phyloP scores from a whole-genome alignment of 2,329 filamentous ascomycete species.

The Epicoccum sorghinum region DNA sequence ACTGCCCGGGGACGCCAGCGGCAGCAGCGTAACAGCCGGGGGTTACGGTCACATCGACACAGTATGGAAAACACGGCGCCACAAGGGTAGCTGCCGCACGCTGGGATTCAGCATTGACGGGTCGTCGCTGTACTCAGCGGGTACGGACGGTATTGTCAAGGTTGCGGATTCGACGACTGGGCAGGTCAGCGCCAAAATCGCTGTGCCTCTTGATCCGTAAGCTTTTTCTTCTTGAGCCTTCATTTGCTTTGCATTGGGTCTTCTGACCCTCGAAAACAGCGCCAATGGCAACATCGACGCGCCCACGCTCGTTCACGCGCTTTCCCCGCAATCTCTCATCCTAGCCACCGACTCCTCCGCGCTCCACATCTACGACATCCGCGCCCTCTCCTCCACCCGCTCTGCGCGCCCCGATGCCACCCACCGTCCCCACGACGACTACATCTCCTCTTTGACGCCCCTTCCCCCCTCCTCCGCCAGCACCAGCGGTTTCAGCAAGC shows the following conservation, averaged over 20 bases:
- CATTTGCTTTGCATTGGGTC: background rate
- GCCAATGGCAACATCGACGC: conserved; percentile 63
- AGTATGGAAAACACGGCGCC: conserved; percentile 83
- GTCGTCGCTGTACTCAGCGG: conserved; percentile 65
- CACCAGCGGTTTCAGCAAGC: conserved; percentile 88
- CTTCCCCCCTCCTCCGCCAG: conserved; percentile 80
- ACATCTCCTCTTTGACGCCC: conserved; percentile 85
- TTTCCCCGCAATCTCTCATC: conserved; percentile 87
- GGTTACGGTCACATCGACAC: conserved; percentile 81
- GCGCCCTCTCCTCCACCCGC: conserved; percentile 57
- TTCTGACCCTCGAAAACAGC: conserved; percentile 27
- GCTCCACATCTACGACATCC: conserved; percentile 85
- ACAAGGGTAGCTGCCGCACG: conserved; percentile 91
- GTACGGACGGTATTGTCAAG: conserved; percentile 69
- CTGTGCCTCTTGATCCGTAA: conserved; percentile 64
- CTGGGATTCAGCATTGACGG: conserved; percentile 82
- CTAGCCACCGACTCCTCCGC: conserved; percentile 89
- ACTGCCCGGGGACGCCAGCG: conserved; percentile 65
- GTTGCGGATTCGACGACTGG: conserved; percentile 64
- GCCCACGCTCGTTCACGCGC: conserved; percentile 80
- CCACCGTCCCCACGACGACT: conserved; percentile 88
- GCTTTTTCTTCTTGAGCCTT: background rate
- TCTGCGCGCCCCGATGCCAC: conserved; percentile 72
- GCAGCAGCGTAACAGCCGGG: conserved; percentile 56
- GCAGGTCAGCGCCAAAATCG: conserved; percentile 79